phyloP scores from a whole-genome alignment of 805 yeast genomes.

The Metschnikowia lochheadii region DNA sequence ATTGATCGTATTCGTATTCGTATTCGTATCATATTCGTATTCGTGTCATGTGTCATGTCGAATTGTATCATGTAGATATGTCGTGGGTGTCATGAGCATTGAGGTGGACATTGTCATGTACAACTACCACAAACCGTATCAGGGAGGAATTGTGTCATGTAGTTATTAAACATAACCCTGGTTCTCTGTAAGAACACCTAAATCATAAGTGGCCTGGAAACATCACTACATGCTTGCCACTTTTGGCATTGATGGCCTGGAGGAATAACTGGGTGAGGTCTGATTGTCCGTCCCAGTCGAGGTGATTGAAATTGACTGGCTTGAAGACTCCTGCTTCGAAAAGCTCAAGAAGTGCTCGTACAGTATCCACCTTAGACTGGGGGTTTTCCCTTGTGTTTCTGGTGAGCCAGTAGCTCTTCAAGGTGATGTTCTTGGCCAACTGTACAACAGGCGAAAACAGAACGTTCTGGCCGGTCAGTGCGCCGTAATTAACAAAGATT shows the following conservation, averaged over 20 bases:
- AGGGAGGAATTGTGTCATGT: too few relatives aligned
- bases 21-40: too few relatives aligned
- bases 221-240: constrained; percentile 12
- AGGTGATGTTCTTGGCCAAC: constrained; percentile 28
- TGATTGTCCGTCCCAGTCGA: constrained; percentile 22
- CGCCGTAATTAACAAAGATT: constrained; percentile 28
- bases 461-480: constrained; percentile 15
- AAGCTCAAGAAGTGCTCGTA: constrained; percentile 51
- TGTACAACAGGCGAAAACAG: constrained; percentile 22
- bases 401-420: constrained; percentile 32
- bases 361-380: constrained; percentile 51
- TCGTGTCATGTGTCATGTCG: not conserved
- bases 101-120: too few relatives aligned
- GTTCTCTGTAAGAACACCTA: too few relatives aligned
- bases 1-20: too few relatives aligned
- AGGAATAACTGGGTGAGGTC: constrained; percentile 12
- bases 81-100: too few relatives aligned
- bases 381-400: constrained; percentile 41
- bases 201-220: constrained; percentile 5
- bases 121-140: too few relatives aligned
- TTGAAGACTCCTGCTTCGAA: constrained; percentile 54
- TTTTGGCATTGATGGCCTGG: constrained; percentile 7
- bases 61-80: too few relatives aligned
- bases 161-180: too few relatives aligned
- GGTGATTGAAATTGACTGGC: constrained; percentile 44